Evolutionary conservation across 345 rosid species (phyloP), one percentile per base, ranked within the genome.

Genomic region (Lumnitzera racemosa): DNA sequence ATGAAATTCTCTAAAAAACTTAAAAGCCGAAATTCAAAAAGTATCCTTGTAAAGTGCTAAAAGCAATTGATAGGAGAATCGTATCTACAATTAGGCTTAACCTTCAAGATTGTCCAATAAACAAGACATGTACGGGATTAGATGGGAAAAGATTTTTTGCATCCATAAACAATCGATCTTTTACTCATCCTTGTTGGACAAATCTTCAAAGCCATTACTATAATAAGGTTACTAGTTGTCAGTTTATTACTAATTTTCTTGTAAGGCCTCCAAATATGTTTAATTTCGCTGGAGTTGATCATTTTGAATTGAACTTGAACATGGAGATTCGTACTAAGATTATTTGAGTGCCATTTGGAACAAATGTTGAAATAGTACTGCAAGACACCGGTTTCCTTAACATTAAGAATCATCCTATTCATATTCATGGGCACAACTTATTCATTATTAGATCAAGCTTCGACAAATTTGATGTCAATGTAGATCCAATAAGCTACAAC

Each of bases 391-490:
- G 76, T 49, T 72, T 89, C 51, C 58, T 80, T 0, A 81, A 73
- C 24, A 56, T 55, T 0, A 72, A 76, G 65, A 86, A 84, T 63
- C 95, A 87, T 71, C 95, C 91, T 3, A 75, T 89, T 61, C 91
- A 87, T 61, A 20, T 90, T 47, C 95, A 87, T 67, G 95, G 96
- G 0, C 79, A 70, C 70, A 83, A 77, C 57, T 84, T 87, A 69
- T 87, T 81, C 60, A 65, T 81, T 0, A 88, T 90, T 14, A 88
- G 91, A 10, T 52, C 55, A 13, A 91, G 96, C 4, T 79, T 81
- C 5, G 88, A 91, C 9, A 87, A 87, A 65, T 87, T 72, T 31
- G 70, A 87, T 55, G 55, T 16, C 23, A 47, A 59, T 11, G 71
- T 61, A 52, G 78, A 89, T 61, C 86, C 83, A 11, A 48, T 4